Conservation (phyloP, 2,329 filamentous ascomycete genomes). For the Colletotrichum sp. region DNA sequence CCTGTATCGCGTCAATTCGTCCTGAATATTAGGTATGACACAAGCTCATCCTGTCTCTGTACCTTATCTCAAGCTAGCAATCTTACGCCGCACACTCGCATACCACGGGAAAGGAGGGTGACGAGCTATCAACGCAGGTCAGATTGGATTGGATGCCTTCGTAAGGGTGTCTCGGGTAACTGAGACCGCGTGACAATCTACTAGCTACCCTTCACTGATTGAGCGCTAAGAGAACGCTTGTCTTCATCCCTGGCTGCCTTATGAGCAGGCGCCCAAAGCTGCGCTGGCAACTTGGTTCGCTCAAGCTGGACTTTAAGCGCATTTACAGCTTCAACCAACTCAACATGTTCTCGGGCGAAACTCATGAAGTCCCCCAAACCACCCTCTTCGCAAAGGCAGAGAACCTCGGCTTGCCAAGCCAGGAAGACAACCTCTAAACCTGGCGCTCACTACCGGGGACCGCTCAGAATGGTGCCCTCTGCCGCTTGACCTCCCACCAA, state of each 20-base stretch:
- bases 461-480: not conserved
- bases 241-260: not conserved
- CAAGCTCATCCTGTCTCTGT: not conserved
- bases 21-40: not conserved
- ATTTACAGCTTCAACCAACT: not conserved
- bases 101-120: not conserved
- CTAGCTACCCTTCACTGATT: not conserved
- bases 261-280: not conserved
- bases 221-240: not conserved
- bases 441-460: not conserved
- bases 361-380: not conserved
- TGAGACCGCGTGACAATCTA: constrained; percentile 7
- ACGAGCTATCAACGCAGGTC: not conserved
- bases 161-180: constrained; percentile 3
- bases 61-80: constrained; percentile 8
- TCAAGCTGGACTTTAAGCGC: not conserved
- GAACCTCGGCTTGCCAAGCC: not conserved
- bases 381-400: not conserved
- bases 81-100: not conserved
- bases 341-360: not conserved
- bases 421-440: not conserved
- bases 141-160: not conserved
- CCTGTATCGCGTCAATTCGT: not conserved
- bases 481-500: not conserved
- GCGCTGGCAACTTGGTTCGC: not conserved